Evolutionary conservation across 2,329 filamentous ascomycete species (phyloP), one percentile per base, ranked within the genome.

Genomic region (Exutisphaerella laricina): DNA sequence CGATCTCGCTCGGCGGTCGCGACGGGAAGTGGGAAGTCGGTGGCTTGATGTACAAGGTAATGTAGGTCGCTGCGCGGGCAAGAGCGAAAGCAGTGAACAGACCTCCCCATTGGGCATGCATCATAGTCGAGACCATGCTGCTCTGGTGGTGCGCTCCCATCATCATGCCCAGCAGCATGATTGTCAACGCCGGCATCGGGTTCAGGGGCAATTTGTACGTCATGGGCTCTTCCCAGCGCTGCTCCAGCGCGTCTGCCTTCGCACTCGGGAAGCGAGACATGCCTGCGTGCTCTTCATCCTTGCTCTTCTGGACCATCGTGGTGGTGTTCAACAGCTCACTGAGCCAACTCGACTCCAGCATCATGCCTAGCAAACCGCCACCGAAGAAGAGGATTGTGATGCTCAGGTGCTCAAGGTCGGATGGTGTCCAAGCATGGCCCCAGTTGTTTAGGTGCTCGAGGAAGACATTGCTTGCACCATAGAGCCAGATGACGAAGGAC

Each of bases 311-410:
- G 28, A 64, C 64, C 28, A 71, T 59, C 32, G 78, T 66, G 34
- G 66, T 68, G 21, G 64, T 70, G 58, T 76, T 79, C 45, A 88
- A 73, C 1, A 88, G 67, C 4, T 82, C 71, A 32, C 86, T 80
- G 45, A 94, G 74, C 40, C 70, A 64, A 4, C 51, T 56, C 14
- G 68, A 58, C 40, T 65, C 62, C 31, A 65, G 51, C 30, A 63
- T 49, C 61, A 65, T 64, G 26, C 62, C 62, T 4, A 65, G 85
- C 67, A 95, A 62, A 34, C 92, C 90, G 53, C 89, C 90, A 41
- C 90, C 90, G 50, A 96, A 86, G 70, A 97, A 97, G 63, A 97
- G 79, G 34, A 96, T 74, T 0, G 90, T 89, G 57, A 97, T 96
- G 9, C 88, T 90, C 34, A 94, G 71, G 64, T 97, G 92, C 66